phyloP scores from a whole-genome alignment of 1,284 basidiomycete genomes.

The Leccinum subspadiceum region DNA sequence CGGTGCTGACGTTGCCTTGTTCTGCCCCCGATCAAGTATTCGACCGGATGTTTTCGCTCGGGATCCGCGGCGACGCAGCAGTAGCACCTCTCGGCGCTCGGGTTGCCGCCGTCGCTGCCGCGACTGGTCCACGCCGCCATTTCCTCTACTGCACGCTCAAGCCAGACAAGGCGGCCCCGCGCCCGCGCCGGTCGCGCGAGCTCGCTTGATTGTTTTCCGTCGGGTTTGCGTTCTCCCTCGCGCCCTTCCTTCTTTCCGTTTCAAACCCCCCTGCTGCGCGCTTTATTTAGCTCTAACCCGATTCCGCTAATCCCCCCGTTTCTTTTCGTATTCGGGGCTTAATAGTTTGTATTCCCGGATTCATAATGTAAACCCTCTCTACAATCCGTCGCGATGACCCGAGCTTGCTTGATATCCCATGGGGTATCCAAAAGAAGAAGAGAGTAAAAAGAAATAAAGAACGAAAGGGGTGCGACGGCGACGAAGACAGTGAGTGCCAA shows the following conservation, averaged over 20 bases:
- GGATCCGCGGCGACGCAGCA: conserved; percentile 68
- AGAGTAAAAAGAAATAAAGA: background rate
- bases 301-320: background rate
- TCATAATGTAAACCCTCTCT: conserved; percentile 12
- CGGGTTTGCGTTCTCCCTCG: background rate
- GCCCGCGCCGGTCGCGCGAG: conserved; percentile 36
- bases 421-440: conserved; percentile 22
- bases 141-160: conserved; percentile 78
- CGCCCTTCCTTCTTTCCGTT: background rate
- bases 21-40: conserved; percentile 61
- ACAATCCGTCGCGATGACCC: conserved; percentile 5
- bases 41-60: conserved; percentile 88
- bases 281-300: background rate
- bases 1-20: background rate
- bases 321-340: background rate
- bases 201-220: background rate
- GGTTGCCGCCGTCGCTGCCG: conserved; percentile 59
- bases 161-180: conserved; percentile 41
- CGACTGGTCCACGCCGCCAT: conserved; percentile 70
- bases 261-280: background rate
- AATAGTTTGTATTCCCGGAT: conserved; percentile 12
- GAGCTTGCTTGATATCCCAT: conserved; percentile 17
- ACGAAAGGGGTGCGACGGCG: background rate
- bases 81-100: conserved; percentile 58
- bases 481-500: conserved; percentile 2